Base-by-base conservation (phyloP, 2,329 filamentous ascomycete genomes). In the Tolypocladium ophioglossoides region DNA sequence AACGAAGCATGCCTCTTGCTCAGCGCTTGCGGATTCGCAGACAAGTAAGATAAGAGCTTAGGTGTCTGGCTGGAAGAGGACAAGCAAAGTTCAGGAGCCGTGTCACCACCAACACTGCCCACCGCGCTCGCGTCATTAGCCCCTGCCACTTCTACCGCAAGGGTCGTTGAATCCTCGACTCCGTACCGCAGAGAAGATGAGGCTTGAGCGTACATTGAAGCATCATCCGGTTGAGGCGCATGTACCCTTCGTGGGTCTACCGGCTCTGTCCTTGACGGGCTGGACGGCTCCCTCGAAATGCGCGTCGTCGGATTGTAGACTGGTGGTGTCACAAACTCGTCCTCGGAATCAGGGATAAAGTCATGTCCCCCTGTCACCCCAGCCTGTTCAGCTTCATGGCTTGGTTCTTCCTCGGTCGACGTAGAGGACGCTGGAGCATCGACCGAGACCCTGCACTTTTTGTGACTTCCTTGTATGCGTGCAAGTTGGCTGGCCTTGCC, bases 341-440 rank as follows among this genome's bases (percentile, higher is more conserved):
- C 79, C 47, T 83, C 80, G 0, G 80, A 83, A 59, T 83, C 80
- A 52, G 77, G 71, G 41, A 83, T 76, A 37, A 70, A 67, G 34
- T 71, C 67, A 52, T 70, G 60, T 22, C 40, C 58, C 47, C 52
- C 50, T 2, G 35, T 18, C 22, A 34, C 22, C 10, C 37, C 46
- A 16, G 47, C 35, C 37, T n/a, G 30, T 51, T 22, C 24, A 12
- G 32, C 30, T 16, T 32, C n/a, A 14, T 35, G 37, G 24, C 27
- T 65, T 64, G 32, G 54, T 55, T 48, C 51, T 18, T 50, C n/a
- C 12, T n/a, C 47, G 3, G 40, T 35, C 4, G 34, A 37, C 14
- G n/a, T 18, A 18, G 34, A 20, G 14, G 47, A 40, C 11, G 32
- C 9, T 11, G 41, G 24, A 2, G 40, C 20, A 22, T 48, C 49